Evolutionary conservation across 768 basidiomycete genomes (phyloP).

Genomic region (Termitomyces sp.): DNA sequence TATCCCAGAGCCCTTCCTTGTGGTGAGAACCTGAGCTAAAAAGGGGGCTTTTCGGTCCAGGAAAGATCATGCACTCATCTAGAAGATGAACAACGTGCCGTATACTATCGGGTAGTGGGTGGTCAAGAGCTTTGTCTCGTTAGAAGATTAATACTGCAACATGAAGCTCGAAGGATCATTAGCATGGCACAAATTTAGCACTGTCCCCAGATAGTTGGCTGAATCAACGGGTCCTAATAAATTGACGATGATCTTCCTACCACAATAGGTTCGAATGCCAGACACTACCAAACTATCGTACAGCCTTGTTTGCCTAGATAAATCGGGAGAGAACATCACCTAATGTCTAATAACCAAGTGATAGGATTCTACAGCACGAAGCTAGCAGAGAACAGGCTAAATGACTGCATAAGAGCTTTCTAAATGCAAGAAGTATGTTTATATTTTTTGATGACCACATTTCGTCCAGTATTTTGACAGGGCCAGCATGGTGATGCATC

Average conservation of each 20-base stretch:
- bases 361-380: not conserved
- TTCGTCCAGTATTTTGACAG: no score
- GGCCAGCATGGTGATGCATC: no score
- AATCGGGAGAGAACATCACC: not conserved
- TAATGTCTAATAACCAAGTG: not conserved
- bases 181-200: not conserved
- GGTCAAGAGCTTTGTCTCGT: not conserved
- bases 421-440: no score
- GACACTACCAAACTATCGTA: not conserved
- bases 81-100: not conserved
- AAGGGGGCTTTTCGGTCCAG: not conserved
- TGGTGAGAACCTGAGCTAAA: slow-evolving; percentile 46
- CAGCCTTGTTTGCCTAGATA: no score
- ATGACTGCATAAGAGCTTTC: no score
- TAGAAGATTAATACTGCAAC: not conserved
- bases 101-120: not conserved
- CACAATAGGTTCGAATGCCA: not conserved
- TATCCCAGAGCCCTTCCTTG: slow-evolving; percentile 71
- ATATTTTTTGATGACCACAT: no score
- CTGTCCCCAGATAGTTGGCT: not conserved
- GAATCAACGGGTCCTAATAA: not conserved
- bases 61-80: not conserved
- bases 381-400: not conserved
- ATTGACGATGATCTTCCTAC: not conserved
- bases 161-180: not conserved